A percentile compares a stretch with the other conserved stretches of the same genome.
phyloP scores from a whole-genome alignment of 441 rosid genomes.

The Gossypium armourianum region DNA sequence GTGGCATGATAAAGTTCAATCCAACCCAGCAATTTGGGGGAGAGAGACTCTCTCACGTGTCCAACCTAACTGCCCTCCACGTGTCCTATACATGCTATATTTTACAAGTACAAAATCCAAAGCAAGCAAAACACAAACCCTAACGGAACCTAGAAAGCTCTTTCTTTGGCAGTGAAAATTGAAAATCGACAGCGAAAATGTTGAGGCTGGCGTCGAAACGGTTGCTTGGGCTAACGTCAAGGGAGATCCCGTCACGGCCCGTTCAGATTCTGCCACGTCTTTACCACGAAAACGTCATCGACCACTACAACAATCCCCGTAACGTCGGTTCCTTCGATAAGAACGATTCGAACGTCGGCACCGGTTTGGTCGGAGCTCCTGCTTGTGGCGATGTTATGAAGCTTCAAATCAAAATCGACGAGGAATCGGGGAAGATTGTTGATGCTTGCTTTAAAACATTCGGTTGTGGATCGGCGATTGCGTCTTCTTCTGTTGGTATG shows the following conservation, averaged over 20 bases:
- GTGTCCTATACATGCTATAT: not conserved
- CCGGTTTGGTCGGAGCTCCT: conserved; percentile 90
- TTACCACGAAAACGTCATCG: conserved; percentile 81
- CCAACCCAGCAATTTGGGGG: not conserved
- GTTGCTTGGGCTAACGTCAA: conserved; percentile 30
- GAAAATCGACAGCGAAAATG: conserved; percentile 22
- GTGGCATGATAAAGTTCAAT: not conserved
- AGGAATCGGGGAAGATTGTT: conserved; percentile 58
- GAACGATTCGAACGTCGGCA: conserved; percentile 64
- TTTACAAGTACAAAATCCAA: not conserved
- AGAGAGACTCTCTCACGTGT: not conserved
- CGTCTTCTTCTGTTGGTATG: conserved; percentile 22
- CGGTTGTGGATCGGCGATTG: conserved; percentile 94
- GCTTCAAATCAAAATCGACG: conserved; percentile 84
- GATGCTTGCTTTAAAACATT: conserved; percentile 93
- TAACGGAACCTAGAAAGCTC: not conserved
- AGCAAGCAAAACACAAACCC: not conserved
- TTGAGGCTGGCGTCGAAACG: conserved; percentile 32
- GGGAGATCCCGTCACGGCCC: conserved; percentile 25
- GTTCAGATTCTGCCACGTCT: conserved; percentile 28
- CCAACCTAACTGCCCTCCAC: not conserved
- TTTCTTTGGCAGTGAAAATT: too few species aligned
- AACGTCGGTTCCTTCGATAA: conserved; percentile 86
- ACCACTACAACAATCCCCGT: conserved; percentile 81
- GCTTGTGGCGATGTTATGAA: conserved; percentile 97